Evolutionary conservation across 163 green algal genomes (phyloP), one percentile per base, ranked within the genome.

Genomic region (Scenedesmus sp.): DNA sequence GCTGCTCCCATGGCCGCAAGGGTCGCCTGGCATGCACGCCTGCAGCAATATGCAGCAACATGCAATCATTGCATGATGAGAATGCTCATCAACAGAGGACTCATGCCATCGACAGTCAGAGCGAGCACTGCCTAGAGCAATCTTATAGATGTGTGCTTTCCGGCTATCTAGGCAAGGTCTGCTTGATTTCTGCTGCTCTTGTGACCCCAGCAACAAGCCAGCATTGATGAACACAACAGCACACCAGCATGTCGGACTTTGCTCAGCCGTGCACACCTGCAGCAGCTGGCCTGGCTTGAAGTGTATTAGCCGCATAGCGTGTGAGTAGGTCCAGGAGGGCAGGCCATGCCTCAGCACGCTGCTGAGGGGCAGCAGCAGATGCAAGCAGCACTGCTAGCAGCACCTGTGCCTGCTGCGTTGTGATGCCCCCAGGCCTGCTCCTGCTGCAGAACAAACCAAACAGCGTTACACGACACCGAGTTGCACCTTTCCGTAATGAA

Each of bases 301-400:
- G 23, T 57, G 88, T 3, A 8, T 55, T 55, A 10, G 88, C 84
- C 23, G 92, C 92, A 54, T 86, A 91, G 1, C 46, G 86, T 34
- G 59, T 70, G n/a, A 94, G 59, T 23, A 92, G 90, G 8, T 92
- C 90, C 16, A 92, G 89, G n/a, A 94, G 70, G 46, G 88, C 87
- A 15, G 84, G 79, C 20, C 81, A 85, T 74, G 86, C 46, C 60
- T 84, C 23, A 59, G n/a, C 55, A 82, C 85, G 60, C 18, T 52
- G n/a, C 3, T 81, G 3, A 13, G 62, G 15, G 18, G 23, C 56
- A 34, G 84, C 23, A 70, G 67, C 86, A 90, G 34, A 79, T 52
- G 70, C 2, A 26, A 60, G 26, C 26, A 89, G 85, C 8, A 67
- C 66, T 74, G 86, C 34, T 18, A 90, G 66, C 67, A 90, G 18